Evolutionary conservation across 202 grass and related monocot species (phyloP).

Genomic region (Hordeum pubiflorum): DNA sequence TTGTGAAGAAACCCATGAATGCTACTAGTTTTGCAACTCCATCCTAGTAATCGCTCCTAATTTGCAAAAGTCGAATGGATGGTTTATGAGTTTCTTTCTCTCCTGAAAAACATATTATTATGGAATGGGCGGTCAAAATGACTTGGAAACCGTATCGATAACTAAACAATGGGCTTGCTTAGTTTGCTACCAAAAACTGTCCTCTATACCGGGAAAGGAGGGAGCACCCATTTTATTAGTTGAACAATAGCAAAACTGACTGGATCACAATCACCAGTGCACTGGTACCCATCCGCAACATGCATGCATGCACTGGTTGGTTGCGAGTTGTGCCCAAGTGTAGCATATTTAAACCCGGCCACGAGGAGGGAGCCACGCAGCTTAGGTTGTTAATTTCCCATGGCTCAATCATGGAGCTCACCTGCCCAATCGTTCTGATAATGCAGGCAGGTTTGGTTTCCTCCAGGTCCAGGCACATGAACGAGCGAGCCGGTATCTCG

Average conservation of each 20-base stretch:
- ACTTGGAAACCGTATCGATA: background rate
- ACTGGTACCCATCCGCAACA: background rate
- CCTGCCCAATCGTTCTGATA: constrained; percentile 36
- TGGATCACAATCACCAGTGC: background rate
- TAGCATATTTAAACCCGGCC: constrained; percentile 23
- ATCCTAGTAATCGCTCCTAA: background rate
- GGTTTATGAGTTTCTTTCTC: background rate
- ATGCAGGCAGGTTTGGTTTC: constrained; percentile 10
- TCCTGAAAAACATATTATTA: background rate
- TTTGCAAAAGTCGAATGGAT: constrained; percentile 11
- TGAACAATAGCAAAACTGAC: background rate
- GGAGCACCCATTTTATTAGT: background rate
- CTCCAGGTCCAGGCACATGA: constrained; percentile 31
- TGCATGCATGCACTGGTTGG: constrained; percentile 13
- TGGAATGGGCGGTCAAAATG: background rate
- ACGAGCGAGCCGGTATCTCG: constrained; percentile 10
- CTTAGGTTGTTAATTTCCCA: constrained; percentile 9
- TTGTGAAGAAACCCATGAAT: constrained; percentile 1
- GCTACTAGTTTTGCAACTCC: background rate
- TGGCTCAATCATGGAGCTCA: constrained; percentile 49
- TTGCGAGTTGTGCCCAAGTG: constrained; percentile 20
- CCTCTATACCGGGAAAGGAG: background rate
- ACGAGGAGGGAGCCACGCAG: constrained; percentile 24
- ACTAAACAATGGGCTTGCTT: background rate
- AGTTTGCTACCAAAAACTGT: background rate